Evolutionary conservation across 768 basidiomycete genomes (phyloP).

Genomic region (Sporobolomyces phaffii): DNA sequence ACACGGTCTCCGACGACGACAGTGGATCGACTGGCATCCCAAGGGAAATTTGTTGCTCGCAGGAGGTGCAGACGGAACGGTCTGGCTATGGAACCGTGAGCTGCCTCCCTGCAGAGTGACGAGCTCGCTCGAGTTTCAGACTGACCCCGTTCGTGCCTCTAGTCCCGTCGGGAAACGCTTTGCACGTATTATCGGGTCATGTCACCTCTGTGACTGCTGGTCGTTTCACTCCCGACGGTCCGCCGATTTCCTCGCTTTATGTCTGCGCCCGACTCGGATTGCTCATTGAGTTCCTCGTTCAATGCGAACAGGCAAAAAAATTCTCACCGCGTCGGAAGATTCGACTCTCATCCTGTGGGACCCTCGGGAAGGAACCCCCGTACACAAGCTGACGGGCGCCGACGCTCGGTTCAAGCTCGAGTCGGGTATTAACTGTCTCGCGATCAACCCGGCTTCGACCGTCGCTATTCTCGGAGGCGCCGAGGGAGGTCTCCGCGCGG

Average conservation of each 20-base stretch:
- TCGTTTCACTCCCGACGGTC: slow-evolving; percentile 84
- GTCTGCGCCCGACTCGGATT: background rate
- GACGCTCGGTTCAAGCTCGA: slow-evolving; percentile 72
- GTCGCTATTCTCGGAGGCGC: slow-evolving; percentile 86
- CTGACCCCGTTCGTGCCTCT: slow-evolving; percentile 20
- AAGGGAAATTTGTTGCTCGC: slow-evolving; percentile 80
- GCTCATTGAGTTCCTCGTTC: slow-evolving; percentile 16
- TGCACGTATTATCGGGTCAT: slow-evolving; percentile 94
- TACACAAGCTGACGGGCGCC: slow-evolving; percentile 69
- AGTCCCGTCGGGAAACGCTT: slow-evolving; percentile 92
- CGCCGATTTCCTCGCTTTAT: slow-evolving; percentile 18
- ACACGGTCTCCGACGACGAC: background rate
- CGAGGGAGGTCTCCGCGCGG: slow-evolving; percentile 73
- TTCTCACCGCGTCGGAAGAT: slow-evolving; percentile 77
- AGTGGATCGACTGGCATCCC: slow-evolving; percentile 97
- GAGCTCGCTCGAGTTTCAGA: too few relatives aligned
- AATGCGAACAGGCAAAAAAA: slow-evolving; percentile 63
- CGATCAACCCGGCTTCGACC: slow-evolving; percentile 75
- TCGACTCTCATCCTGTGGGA: slow-evolving; percentile 86
- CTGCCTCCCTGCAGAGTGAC: too few relatives aligned
- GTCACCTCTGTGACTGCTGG: slow-evolving; percentile 75
- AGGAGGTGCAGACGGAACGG: slow-evolving; percentile 84
- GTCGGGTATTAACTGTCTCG: slow-evolving; percentile 74
- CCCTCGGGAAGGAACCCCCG: slow-evolving; percentile 62
- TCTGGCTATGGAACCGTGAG: slow-evolving; percentile 96